Conservation (phyloP, 805 yeast genomes). For the Saccharomycopsis oosterbeekiorum region DNA sequence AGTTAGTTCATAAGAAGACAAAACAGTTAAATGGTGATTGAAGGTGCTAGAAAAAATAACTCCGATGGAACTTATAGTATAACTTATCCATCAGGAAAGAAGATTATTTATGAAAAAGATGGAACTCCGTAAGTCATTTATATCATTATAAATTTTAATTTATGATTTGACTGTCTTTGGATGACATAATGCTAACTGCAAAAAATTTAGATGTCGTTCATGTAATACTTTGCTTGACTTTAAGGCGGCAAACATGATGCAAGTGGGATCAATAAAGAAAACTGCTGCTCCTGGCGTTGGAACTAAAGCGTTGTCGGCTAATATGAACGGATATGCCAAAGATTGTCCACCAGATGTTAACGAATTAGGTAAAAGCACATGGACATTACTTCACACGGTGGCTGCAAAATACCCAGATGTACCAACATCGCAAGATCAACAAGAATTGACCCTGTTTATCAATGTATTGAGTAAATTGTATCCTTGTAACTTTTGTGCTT, state of each 20-base stretch:
- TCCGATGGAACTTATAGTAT: slow-evolving; percentile 18
- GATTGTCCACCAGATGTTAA: slow-evolving; percentile 84
- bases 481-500: slow-evolving; percentile 92
- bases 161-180: neutral
- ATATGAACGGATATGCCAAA: slow-evolving; percentile 28
- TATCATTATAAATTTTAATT: neutral
- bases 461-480: slow-evolving; percentile 66
- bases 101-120: slow-evolving; percentile 70
- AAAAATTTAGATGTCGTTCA: slow-evolving; percentile 56
- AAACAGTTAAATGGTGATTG: neutral
- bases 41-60: slow-evolving; percentile 2
- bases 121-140: slow-evolving; percentile 76
- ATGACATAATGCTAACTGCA: neutral
- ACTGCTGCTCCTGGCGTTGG: slow-evolving; percentile 8
- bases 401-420: slow-evolving; percentile 80
- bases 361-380: slow-evolving; percentile 71
- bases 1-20: neutral
- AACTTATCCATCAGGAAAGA: slow-evolving; percentile 50
- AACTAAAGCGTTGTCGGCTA: slow-evolving; percentile 17
- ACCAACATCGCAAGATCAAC: slow-evolving; percentile 54
- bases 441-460: slow-evolving; percentile 63
- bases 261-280: neutral
- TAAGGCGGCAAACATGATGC: slow-evolving; percentile 40
- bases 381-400: slow-evolving; percentile 85
- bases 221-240: slow-evolving; percentile 81